Conservation (phyloP, 164 flowering plant genomes). For the Aristolochia contorta region DNA sequence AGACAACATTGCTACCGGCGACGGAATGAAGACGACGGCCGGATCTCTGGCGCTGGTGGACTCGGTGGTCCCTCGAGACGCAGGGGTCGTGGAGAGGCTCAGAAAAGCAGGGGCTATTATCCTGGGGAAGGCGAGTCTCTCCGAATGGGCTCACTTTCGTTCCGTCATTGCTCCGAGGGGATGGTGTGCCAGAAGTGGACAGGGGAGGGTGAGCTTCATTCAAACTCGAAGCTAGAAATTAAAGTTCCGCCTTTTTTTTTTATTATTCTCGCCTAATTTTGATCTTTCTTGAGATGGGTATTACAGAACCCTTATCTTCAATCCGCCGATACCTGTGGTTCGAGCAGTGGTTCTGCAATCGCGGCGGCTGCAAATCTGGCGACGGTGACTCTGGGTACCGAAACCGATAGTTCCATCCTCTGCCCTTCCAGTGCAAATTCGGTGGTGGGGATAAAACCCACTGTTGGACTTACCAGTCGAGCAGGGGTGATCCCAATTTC, state of each 20-base stretch:
- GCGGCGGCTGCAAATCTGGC: constrained; percentile 34
- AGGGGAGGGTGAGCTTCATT: constrained; percentile 3
- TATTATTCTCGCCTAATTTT: too few relatives aligned
- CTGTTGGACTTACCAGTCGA: constrained; percentile 51
- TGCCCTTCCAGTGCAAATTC: constrained; percentile 20
- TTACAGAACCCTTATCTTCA: constrained; percentile 27
- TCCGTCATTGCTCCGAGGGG: not conserved
- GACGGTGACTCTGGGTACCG: constrained; percentile 29
- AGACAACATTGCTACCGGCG: constrained; percentile 1
- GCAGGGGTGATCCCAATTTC: constrained; percentile 53
- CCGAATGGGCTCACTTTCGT: constrained; percentile 10
- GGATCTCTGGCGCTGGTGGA: constrained; percentile 45
- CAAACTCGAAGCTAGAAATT: too few relatives aligned
- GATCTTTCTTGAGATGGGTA: too few relatives aligned
- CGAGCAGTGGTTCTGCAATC: constrained; percentile 38
- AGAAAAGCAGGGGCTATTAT: constrained; percentile 41
- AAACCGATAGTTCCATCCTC: constrained; percentile 33
- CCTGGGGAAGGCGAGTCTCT: constrained; percentile 16
- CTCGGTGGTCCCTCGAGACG: constrained; percentile 36
- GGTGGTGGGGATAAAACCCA: constrained; percentile 38
- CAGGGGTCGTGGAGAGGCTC: constrained; percentile 36
- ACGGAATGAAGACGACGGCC: constrained; percentile 7
- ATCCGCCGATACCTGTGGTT: constrained; percentile 23
- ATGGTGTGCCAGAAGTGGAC: constrained; percentile 13
- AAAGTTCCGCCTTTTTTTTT: too few relatives aligned